These are phyloP conservation scores for Pterocarpus macrocarpus DNA, from an alignment of 306 rosid genomes.

Conservation along the genomic window DNA sequence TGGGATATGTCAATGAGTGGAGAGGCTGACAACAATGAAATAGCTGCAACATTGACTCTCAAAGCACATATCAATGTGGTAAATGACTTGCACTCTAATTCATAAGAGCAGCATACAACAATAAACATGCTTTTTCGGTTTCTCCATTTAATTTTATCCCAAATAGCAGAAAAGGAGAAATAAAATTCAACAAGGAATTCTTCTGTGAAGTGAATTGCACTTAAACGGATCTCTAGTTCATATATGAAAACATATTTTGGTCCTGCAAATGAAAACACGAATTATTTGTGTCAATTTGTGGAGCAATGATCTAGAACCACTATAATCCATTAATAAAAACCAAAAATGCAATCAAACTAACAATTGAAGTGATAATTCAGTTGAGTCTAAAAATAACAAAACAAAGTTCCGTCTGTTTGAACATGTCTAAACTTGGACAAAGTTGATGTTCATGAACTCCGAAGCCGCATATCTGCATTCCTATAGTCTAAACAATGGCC, in stretches of 20 bases:
- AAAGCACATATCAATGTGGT: neutral
- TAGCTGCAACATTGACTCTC: neutral
- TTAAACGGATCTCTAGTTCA: neutral
- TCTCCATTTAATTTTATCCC: constrained; percentile 2
- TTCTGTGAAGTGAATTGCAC: neutral
- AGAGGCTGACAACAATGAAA: neutral
- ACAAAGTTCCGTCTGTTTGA: neutral
- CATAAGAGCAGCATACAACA: no score
- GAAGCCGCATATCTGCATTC: constrained; percentile 31
- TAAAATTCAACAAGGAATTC: neutral
- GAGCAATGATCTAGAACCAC: constrained; percentile 28
- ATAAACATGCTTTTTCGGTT: neutral
- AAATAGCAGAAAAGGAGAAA: neutral
- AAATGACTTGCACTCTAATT: no score
- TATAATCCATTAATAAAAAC: constrained; percentile 5
- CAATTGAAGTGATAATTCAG: neutral
- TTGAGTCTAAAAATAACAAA: neutral
- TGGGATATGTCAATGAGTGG: no score
- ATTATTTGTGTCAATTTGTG: neutral
- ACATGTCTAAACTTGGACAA: constrained; percentile 19
- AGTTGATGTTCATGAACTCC: neutral
- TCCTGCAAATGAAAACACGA: neutral
- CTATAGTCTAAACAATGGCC: constrained; percentile 26
- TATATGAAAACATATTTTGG: neutral
- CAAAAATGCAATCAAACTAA: constrained; percentile 24